These are phyloP conservation scores for Talaromyces sp. DNA, from an alignment of 2,329 filamentous ascomycete genomes.

Conservation along the genomic window DNA sequence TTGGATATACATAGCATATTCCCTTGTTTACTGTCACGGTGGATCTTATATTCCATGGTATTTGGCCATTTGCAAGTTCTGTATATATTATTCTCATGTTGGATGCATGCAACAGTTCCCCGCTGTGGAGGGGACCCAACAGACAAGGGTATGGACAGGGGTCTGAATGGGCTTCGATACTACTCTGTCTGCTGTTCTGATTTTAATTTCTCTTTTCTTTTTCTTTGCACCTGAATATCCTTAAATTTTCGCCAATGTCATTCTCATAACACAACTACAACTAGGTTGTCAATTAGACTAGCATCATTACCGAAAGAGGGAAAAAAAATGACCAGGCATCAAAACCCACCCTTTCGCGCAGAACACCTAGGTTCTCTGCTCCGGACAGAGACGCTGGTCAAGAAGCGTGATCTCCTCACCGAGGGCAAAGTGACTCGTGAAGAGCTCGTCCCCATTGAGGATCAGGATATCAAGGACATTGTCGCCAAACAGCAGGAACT, in stretches of 20 bases:
- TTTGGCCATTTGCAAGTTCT: too few relatives aligned
- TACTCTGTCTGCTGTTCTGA: background rate
- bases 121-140: background rate
- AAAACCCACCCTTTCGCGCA: slow-evolving; percentile 60
- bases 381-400: slow-evolving; percentile 58
- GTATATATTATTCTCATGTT: too few relatives aligned
- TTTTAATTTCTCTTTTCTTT: background rate
- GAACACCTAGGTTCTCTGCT: slow-evolving; percentile 69
- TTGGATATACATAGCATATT: too few relatives aligned
- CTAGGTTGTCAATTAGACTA: too few relatives aligned
- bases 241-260: background rate
- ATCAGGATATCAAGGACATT: slow-evolving; percentile 59
- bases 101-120: too few relatives aligned
- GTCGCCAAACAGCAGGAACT: slow-evolving; percentile 61
- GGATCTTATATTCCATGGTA: too few relatives aligned
- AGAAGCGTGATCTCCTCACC: slow-evolving; percentile 53
- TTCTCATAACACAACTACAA: too few relatives aligned
- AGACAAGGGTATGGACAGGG: background rate
- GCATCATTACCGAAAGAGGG: too few relatives aligned
- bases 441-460: slow-evolving; percentile 59
- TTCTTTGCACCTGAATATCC: background rate
- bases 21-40: too few relatives aligned
- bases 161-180: too few relatives aligned
- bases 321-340: slow-evolving; percentile 21
- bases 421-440: slow-evolving; percentile 50